Evolutionary conservation across 169 alveolate genomes (phyloP).

Genomic region (Babesia divergens): DNA sequence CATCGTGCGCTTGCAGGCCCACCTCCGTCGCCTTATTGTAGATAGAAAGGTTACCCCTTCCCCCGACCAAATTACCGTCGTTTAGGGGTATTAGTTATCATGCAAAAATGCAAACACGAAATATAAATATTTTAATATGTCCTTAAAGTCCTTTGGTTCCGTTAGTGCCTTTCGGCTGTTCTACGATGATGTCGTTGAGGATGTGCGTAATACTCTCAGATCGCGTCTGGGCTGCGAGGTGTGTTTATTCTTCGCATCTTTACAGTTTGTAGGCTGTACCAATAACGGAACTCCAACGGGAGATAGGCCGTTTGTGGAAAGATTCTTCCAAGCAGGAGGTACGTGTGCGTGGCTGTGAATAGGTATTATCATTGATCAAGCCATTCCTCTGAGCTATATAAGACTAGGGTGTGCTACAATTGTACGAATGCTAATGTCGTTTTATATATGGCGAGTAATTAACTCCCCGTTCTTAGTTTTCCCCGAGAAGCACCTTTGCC

Average conservation of each 20-base stretch:
- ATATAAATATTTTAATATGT: not conserved
- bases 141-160: not conserved
- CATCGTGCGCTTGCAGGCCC: constrained; percentile 86
- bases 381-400: too few relatives aligned
- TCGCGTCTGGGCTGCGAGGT: constrained; percentile 31
- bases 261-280: not conserved
- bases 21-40: constrained; percentile 71
- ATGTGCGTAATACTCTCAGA: constrained; percentile 4
- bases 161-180: constrained; percentile 5
- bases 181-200: constrained; percentile 19
- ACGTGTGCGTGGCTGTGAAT: too few relatives aligned
- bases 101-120: not conserved
- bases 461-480: too few relatives aligned
- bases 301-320: constrained; percentile 22
- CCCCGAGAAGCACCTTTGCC: too few relatives aligned
- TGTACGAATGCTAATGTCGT: too few relatives aligned
- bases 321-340: constrained; percentile 20
- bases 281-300: constrained; percentile 19
- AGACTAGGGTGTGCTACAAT: too few relatives aligned
- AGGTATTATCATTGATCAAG: too few relatives aligned
- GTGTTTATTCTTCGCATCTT: not conserved
- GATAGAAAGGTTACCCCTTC: constrained; percentile 38
- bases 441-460: too few relatives aligned
- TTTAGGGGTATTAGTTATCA: too few relatives aligned
- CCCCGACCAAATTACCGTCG: constrained; percentile 25